phyloP scores from a whole-genome alignment of 257 asterid species.

The Striga asiatica region DNA sequence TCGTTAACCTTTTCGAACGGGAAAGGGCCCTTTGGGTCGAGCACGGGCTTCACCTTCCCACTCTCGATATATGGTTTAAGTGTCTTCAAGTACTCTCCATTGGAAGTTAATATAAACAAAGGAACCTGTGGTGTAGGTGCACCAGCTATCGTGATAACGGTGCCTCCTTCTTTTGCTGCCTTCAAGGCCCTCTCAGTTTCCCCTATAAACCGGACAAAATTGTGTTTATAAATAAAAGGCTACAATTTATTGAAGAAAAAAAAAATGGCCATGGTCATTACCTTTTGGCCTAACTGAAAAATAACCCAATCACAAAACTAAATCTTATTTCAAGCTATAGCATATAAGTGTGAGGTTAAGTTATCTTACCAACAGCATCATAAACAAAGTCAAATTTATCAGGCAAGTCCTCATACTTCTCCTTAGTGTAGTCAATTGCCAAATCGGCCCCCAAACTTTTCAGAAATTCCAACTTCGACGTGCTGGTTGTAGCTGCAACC shows the following conservation, averaged over 20 bases:
- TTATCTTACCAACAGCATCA: conserved; percentile 58
- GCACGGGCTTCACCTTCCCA: conserved; percentile 56
- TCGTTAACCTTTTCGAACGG: conserved; percentile 60
- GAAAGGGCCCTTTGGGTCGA: conserved; percentile 81
- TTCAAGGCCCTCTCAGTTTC: conserved; percentile 74
- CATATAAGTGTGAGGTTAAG: no score
- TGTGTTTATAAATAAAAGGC: no score
- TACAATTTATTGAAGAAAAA: no score
- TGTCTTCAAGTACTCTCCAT: conserved; percentile 43
- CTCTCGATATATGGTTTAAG: conserved; percentile 53
- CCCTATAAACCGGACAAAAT: conserved; percentile 28
- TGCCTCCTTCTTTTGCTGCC: conserved; percentile 83
- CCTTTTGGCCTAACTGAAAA: background rate
- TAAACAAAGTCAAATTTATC: conserved; percentile 72
- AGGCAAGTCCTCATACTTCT: conserved; percentile 46
- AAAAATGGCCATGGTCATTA: no score
- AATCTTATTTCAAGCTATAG: no score
- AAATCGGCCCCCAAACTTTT: conserved; percentile 70
- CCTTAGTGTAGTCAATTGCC: conserved; percentile 79
- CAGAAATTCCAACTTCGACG: conserved; percentile 47
- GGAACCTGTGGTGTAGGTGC: conserved; percentile 71
- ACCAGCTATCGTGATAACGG: conserved; percentile 56
- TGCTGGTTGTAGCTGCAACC: conserved; percentile 77
- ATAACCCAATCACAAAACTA: background rate
- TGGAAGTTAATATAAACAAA: conserved; percentile 75